Evolutionary conservation across 441 rosid species (phyloP), one percentile per base, ranked within the genome.

Genomic region (Euphorbia corollata): DNA sequence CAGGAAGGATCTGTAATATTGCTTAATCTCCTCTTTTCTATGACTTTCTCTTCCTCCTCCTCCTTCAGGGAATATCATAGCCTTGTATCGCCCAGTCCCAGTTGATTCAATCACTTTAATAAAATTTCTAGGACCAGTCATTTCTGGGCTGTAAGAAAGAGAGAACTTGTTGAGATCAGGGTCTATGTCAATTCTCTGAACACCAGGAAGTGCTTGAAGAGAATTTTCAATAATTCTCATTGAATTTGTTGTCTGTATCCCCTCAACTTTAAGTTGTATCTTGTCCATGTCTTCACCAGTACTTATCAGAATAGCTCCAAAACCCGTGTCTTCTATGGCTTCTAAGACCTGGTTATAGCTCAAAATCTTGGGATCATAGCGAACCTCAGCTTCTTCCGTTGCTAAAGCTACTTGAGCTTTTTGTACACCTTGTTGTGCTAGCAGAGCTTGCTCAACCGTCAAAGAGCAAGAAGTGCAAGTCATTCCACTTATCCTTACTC

Each of bases 361-460:
- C 8, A 80, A 58, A 45, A 79, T 39, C 58, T 71, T 83, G 0
- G 97, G 87, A 73, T 92, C 91, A 69, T 83, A 87, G 27, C 74
- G 83, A 72, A 88, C 70, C 57, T 90, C 87, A 11, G 94, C 98
- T 83, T 90, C 97, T 77, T 90, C 98, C 2, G 89, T 88, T 19
- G 96, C 97, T 43, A 92, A 80, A 27, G 97, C 97, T 4, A 90
- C 97, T 65, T 76, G 94, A 53, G 86, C 97, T 55, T 81, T 86
- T 34, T 66, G 82, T 9, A 92, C 97, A 8, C 97, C 98, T 39
- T 50, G 65, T 70, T 87, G 67, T 12, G 76, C 77, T 83, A 79
- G 86, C 71, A 92, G 66, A 73, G 79, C 90, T 61, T 85, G 71
- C 75, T 92, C 98, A 16, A 86, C 78, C 10, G 94, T 82, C 30